Evolutionary conservation across 2,329 filamentous ascomycete species (phyloP), one percentile per base, ranked within the genome.

Genomic region (Xylaria sp.): DNA sequence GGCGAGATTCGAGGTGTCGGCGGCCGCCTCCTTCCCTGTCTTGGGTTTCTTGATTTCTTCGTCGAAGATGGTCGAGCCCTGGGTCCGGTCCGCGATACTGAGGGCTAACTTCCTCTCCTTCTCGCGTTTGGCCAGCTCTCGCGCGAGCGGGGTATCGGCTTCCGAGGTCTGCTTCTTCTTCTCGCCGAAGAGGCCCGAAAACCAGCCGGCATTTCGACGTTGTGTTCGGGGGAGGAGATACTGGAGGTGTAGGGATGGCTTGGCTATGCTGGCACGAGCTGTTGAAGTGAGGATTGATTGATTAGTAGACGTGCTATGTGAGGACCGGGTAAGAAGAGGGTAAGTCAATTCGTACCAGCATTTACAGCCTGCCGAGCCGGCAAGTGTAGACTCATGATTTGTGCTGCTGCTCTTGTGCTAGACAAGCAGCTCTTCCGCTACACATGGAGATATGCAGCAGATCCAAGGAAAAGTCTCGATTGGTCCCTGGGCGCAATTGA

Each of bases 371-470:
- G 85, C 80, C 86, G 80, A 71, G 87, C 81, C 69, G 88, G 87
- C 73, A 87, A 78, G 76, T 84, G 84, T 71, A 89, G 77, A 78
- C 82, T 91, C 89, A 92, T 92, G 73, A 67, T 73, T 66, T 57
- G 54, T 64, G 56, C 45, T 57, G 56, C 45, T 57, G 59, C 60
- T 56, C 58, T 53, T 28, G 50, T 37, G 50, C 37, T 33, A n/a
- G 38, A 21, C 43, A 45, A 63, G 61, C 53, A 59, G 54, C 63
- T 46, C 50, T 33, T 17, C 37, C 42, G 28, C 35, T 55, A 45
- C 35, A 23, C 15, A 50, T 47, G 8, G 21, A 25, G 19, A 51
- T 38, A n/a, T n/a, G n/a, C n/a, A n/a, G 21, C 11, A 38, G 33
- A 33, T 47, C 51, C 54, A 40, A 50, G 54, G 31, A 63, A 56